A percentile compares a stretch with the other conserved stretches of the same genome.
These are phyloP conservation scores for Fusarium succisae DNA, from an alignment of 2,329 filamentous ascomycete species.

Conservation along the genomic window DNA sequence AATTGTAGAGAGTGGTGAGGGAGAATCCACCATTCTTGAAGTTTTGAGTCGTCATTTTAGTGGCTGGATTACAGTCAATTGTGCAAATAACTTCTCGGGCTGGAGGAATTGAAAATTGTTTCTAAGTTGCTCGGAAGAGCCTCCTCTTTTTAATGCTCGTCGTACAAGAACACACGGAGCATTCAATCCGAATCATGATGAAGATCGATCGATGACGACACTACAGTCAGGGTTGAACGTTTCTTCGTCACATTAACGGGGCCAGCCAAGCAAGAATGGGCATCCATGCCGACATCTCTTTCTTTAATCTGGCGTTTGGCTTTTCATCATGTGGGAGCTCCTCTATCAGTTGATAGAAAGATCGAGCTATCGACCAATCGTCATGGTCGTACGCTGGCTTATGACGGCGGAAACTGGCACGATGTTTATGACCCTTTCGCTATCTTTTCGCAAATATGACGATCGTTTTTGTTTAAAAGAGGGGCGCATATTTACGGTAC, in stretches of 20 bases:
- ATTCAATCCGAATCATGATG: conserved; percentile 31
- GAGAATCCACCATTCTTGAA: conserved; percentile 33
- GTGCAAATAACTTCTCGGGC: background rate
- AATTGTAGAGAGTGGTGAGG: background rate
- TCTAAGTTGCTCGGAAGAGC: background rate
- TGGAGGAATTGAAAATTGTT: background rate
- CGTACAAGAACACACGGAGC: conserved; percentile 15
- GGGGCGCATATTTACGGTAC: background rate
- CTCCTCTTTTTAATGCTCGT: conserved; percentile 18
- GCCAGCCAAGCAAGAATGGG: conserved; percentile 19
- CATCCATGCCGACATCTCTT: background rate
- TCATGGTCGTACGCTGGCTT: background rate
- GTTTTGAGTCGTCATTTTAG: conserved; percentile 36
- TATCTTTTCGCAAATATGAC: conserved; percentile 12
- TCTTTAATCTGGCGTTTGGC: background rate
- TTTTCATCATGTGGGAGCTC: background rate
- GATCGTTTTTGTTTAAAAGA: conserved; percentile 7
- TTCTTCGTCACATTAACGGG: conserved; percentile 34
- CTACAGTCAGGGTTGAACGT: conserved; percentile 13
- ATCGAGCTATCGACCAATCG: conserved; percentile 1
- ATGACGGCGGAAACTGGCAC: conserved; percentile 1
- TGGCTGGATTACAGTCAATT: background rate
- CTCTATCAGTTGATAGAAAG: background rate
- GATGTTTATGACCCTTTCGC: background rate
- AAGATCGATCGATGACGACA: conserved; percentile 43